Evolutionary conservation across 805 yeast species (phyloP).

Genomic region (Candida oleophila): DNA sequence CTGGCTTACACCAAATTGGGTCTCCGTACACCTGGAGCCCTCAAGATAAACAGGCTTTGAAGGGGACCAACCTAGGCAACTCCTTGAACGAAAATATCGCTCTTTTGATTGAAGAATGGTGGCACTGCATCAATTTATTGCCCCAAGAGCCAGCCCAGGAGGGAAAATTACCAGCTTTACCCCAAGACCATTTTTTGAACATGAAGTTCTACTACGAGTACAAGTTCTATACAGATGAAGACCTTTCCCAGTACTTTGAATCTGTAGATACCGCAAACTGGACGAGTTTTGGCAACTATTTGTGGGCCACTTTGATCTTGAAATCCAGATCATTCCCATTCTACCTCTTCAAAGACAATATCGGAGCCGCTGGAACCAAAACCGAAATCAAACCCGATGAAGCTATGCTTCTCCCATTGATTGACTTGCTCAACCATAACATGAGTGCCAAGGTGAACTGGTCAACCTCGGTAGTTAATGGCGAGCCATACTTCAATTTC

Average conservation of each 20-base stretch:
- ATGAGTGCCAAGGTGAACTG: constrained; percentile 63
- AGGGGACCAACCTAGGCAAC: constrained; percentile 70
- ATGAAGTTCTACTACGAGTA: constrained; percentile 44
- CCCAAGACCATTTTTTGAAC: constrained; percentile 35
- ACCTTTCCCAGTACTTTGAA: constrained; percentile 29
- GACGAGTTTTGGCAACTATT: constrained; percentile 64
- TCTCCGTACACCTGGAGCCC: constrained; percentile 69
- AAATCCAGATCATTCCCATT: constrained; percentile 82
- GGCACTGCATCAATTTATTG: constrained; percentile 30
- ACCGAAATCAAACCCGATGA: constrained; percentile 32
- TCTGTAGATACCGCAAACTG: constrained; percentile 39
- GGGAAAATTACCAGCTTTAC: constrained; percentile 19
- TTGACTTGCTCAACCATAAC: constrained; percentile 77
- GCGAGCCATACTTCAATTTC: constrained; percentile 38
- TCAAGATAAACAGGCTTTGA: constrained; percentile 48
- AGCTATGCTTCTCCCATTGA: constrained; percentile 74
- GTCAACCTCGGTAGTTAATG: constrained; percentile 30
- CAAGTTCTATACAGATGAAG: constrained; percentile 38
- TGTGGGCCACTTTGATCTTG: constrained; percentile 74
- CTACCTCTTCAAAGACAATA: constrained; percentile 43
- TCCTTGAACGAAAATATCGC: constrained; percentile 48
- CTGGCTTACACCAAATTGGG: constrained; percentile 40
- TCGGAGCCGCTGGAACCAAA: constrained; percentile 14
- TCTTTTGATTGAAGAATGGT: constrained; percentile 62
- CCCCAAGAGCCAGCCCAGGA: constrained; percentile 19